A percentile compares a stretch with the other conserved stretches of the same genome.
phyloP scores from a whole-genome alignment of 495 filamentous ascomycete genomes.

The Amphirosellinia nigrospora region DNA sequence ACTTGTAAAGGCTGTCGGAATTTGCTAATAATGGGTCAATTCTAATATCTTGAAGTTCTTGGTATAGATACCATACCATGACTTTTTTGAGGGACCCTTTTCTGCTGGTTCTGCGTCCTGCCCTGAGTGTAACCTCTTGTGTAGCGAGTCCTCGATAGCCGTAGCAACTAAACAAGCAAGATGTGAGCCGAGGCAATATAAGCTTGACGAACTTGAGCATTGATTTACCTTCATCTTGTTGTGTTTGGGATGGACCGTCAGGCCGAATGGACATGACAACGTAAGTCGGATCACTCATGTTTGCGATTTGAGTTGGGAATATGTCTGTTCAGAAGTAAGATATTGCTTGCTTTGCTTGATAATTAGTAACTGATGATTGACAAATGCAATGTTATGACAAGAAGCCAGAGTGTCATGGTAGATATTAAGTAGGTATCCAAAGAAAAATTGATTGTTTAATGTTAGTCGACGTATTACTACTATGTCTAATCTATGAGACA shows the following conservation, averaged over 20 bases:
- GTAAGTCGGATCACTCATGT: constrained; percentile 2
- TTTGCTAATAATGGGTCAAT: not conserved
- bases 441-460: not conserved
- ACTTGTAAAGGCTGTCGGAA: constrained; percentile 14
- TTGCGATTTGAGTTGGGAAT: not conserved
- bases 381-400: too few species aligned
- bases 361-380: too few species aligned
- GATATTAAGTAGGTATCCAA: not conserved
- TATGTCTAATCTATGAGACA: not conserved
- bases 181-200: not conserved
- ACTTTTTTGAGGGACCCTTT: constrained; percentile 7
- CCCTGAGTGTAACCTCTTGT: not conserved
- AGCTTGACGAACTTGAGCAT: not conserved
- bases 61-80: not conserved
- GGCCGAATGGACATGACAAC: constrained; percentile 11
- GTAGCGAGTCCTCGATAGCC: not conserved
- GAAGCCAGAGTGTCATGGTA: too few species aligned
- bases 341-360: too few species aligned
- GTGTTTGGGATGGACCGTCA: not conserved
- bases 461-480: not conserved
- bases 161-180: not conserved
- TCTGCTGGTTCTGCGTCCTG: not conserved
- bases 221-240: constrained; percentile 13
- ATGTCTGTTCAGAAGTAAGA: not conserved
- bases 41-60: not conserved